These are phyloP conservation scores for Apiotrichum sp. DNA, from an alignment of 1,284 basidiomycete species.

Conservation along the genomic window DNA sequence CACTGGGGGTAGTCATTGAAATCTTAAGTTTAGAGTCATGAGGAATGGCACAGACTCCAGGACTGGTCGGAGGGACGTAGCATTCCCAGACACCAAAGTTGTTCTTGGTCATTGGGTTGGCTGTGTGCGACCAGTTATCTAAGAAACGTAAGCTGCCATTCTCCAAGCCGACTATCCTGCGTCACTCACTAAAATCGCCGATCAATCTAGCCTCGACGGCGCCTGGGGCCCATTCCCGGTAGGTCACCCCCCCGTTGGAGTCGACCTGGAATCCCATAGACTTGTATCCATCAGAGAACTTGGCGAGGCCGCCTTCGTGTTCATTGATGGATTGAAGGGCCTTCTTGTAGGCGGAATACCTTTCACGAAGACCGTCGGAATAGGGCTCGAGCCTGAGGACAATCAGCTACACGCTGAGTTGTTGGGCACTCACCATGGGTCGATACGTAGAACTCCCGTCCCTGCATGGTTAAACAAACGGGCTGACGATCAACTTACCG, in stretches of 20 bases:
- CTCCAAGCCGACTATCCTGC: too few species aligned
- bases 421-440: constrained; percentile 35
- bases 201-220: constrained; percentile 75
- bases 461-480: constrained; percentile 16
- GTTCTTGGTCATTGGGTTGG: constrained; percentile 79
- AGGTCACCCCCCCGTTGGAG: constrained; percentile 64
- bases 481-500: not conserved
- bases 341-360: constrained; percentile 64
- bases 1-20: constrained; percentile 71
- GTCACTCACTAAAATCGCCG: constrained; percentile 86
- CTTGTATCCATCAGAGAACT: constrained; percentile 80
- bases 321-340: constrained; percentile 68
- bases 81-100: constrained; percentile 93
- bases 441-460: constrained; percentile 38
- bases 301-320: constrained; percentile 80
- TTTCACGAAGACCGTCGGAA: constrained; percentile 62
- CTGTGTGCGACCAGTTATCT: constrained; percentile 82
- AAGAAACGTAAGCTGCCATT: not conserved
- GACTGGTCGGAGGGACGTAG: constrained; percentile 61
- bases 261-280: constrained; percentile 76
- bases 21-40: constrained; percentile 96
- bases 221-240: constrained; percentile 95
- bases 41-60: constrained; percentile 74
- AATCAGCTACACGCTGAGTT: not conserved
- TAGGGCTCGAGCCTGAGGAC: constrained; percentile 61